These are phyloP conservation scores for Somion occarium DNA, from an alignment of 1,284 basidiomycete genomes.

Conservation along the genomic window DNA sequence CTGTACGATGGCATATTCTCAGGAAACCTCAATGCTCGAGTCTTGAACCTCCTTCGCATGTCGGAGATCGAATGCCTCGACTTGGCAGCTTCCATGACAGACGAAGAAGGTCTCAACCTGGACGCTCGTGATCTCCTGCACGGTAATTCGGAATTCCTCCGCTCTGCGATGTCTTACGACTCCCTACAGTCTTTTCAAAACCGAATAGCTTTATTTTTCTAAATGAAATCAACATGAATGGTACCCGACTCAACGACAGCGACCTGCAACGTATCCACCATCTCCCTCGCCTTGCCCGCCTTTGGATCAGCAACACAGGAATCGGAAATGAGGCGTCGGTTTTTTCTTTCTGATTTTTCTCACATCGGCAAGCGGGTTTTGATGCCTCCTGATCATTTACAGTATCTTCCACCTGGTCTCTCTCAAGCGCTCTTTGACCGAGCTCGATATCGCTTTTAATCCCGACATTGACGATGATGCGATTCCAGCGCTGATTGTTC, in stretches of 20 bases:
- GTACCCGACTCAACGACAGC: conserved; percentile 39
- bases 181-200: conserved; percentile 40
- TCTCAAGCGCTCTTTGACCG: conserved; percentile 45
- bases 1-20: neutral
- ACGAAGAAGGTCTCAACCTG: conserved; percentile 46
- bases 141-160: conserved; percentile 28
- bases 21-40: conserved; percentile 22
- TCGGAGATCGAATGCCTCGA: conserved; percentile 23
- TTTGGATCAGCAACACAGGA: conserved; percentile 50
- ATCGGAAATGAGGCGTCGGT: conserved; percentile 59
- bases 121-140: conserved; percentile 36
- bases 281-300: conserved; percentile 42
- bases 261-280: conserved; percentile 49
- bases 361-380: neutral
- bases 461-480: conserved; percentile 49
- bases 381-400: neutral
- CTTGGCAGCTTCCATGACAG: conserved; percentile 39
- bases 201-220: conserved; percentile 48
- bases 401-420: conserved; percentile 57
- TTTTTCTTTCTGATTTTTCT: neutral
- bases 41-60: conserved; percentile 21
- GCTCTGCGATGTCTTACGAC: conserved; percentile 5
- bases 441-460: conserved; percentile 49
- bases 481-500: conserved; percentile 45
- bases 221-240: conserved; percentile 42